Evolutionary conservation across 2,329 filamentous ascomycete genomes (phyloP), one percentile per base, ranked within the genome.

Genomic region (Kalaharituber pfeilii): DNA sequence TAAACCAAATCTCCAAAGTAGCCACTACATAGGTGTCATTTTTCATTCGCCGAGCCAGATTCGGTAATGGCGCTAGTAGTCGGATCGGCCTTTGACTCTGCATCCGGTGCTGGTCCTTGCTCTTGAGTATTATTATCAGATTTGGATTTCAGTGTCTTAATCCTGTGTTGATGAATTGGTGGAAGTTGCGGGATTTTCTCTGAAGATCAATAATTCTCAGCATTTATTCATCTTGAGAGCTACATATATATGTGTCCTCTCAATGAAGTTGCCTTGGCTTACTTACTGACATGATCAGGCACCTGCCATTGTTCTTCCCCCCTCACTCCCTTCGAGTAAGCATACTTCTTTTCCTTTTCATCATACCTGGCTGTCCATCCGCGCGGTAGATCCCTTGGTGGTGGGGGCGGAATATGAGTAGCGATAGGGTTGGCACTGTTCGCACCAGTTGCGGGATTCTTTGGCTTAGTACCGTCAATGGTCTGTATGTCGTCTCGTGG

Each of bases 361-460:
- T 62, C 60, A 50, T 57, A 62, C 36, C 59, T 57, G 25, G 60
- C 59, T 1, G 60, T 60, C 60, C 60, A 62, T 9, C 60, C 60
- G 20, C 60, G 59, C 2, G 60, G 60, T 30, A 62, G 52, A 11
- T 58, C 56, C 55, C 56, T 61, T 18, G 60, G 60, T 15, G 60
- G 59, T 26, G 59, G 60, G 25, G 59, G 60, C 2, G 60, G 60
- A 24, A 45, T 13, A 22, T 45, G 39, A 7, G 18, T 0, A 36
- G 1, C 11, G 18, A 5, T 15, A 49, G 8, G 18, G 9, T 47
- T 26, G 26, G 50, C 50, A 27, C n/a, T 49, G 22, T 8, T 26
- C 13, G 30, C 28, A n/a, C 44, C 49, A 5, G 39, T 4, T 26
- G 20, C 28, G 25, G 3, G 15, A 3, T 13, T 28, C n/a, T 26